These are phyloP conservation scores for Naematelia aurantialba DNA, from an alignment of 768 basidiomycete species.

Conservation along the genomic window DNA sequence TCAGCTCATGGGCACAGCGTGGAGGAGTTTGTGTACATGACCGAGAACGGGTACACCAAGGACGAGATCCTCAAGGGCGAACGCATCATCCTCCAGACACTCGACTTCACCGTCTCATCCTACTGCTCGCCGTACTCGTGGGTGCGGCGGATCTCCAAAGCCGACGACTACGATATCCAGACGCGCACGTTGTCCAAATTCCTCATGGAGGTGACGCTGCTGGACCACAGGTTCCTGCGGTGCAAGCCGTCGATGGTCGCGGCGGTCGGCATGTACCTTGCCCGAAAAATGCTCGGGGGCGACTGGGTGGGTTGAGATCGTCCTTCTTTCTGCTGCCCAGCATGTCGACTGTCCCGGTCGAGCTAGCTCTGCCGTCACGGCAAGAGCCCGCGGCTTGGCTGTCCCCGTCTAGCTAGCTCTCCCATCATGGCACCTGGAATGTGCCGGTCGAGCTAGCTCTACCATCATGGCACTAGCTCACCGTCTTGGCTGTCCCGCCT, in stretches of 20 bases:
- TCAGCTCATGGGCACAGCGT: slow-evolving; percentile 52
- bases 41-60: slow-evolving; percentile 85
- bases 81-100: slow-evolving; percentile 84
- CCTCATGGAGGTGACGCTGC: slow-evolving; percentile 87
- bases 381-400: no score
- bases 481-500: neutral
- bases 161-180: slow-evolving; percentile 97
- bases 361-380: no score
- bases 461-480: neutral
- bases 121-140: slow-evolving; percentile 99
- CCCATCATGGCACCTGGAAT: no score
- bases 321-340: slow-evolving; percentile 11
- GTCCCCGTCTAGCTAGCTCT: no score
- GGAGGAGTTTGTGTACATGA: slow-evolving; percentile 98
- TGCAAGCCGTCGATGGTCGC: slow-evolving; percentile 91
- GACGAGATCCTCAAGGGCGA: slow-evolving; percentile 99
- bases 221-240: slow-evolving; percentile 87
- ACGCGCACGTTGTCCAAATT: slow-evolving; percentile 97
- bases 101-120: slow-evolving; percentile 91
- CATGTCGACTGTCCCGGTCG: no score
- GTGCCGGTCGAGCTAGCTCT: no score
- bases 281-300: slow-evolving; percentile 87
- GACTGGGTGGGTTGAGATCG: slow-evolving; percentile 74
- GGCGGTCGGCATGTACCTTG: slow-evolving; percentile 95
- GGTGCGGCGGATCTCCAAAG: slow-evolving; percentile 97